phyloP scores from a whole-genome alignment of 1,139 yeast genomes.

The Diutina siamensis region DNA sequence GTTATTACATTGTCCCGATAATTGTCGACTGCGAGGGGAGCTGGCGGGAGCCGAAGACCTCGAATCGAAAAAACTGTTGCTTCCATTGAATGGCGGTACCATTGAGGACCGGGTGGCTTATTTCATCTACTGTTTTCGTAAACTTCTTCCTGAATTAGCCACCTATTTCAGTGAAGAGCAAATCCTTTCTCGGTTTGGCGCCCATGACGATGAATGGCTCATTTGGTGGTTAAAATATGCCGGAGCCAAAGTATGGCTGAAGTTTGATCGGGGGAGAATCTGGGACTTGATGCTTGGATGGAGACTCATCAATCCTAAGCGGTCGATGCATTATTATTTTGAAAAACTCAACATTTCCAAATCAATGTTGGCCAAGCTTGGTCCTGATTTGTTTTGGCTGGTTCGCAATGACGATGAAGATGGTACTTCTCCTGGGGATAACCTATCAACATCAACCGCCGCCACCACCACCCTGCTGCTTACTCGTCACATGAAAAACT shows the following conservation, averaged over 20 bases:
- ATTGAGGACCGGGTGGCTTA: conserved; percentile 60
- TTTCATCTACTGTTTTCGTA: conserved; percentile 57
- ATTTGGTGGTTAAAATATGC: conserved; percentile 92
- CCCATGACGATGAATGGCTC: conserved; percentile 78
- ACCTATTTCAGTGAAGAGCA: conserved; percentile 76
- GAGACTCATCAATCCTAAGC: conserved; percentile 21
- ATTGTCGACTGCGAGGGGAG: not conserved
- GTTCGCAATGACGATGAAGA: conserved; percentile 10
- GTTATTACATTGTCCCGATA: conserved; percentile 58
- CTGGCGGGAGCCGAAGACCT: not conserved
- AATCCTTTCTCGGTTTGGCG: conserved; percentile 46
- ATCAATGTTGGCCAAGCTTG: conserved; percentile 21
- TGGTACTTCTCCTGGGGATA: not conserved
- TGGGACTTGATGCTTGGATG: conserved; percentile 87
- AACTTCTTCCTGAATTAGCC: conserved; percentile 64
- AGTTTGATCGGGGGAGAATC: conserved; percentile 70
- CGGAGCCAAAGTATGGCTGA: conserved; percentile 82
- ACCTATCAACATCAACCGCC: not conserved
- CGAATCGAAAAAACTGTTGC: conserved; percentile 8
- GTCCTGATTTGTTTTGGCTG: conserved; percentile 37
- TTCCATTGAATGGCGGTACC: conserved; percentile 54
- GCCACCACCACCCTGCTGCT: not conserved
- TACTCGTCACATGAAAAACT: not conserved
- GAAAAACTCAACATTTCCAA: conserved; percentile 15
- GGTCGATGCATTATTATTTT: conserved; percentile 24